Evolutionary conservation across 164 flowering plant genomes (phyloP).

Genomic region (Vitis rotundifolia): DNA sequence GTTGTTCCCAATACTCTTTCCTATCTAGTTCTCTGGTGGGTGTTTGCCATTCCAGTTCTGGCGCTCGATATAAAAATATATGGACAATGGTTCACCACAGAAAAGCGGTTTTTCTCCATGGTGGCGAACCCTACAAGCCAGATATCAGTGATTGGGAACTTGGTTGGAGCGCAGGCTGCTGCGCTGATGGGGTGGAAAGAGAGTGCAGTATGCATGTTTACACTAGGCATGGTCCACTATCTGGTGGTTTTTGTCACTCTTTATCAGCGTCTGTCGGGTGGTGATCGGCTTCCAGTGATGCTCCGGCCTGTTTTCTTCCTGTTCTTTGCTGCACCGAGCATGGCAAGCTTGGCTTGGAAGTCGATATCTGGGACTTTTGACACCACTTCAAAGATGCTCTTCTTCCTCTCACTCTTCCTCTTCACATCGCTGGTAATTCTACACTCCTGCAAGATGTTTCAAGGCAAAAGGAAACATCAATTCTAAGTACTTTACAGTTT

Average conservation of each 20-base stretch:
- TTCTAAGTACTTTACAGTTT: background rate
- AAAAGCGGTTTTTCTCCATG: slow-evolving; percentile 18
- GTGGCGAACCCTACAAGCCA: slow-evolving; percentile 30
- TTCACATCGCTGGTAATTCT: slow-evolving; percentile 26
- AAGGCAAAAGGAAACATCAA: too few species aligned
- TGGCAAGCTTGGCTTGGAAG: slow-evolving; percentile 33
- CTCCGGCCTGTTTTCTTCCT: slow-evolving; percentile 31
- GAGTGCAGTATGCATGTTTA: slow-evolving; percentile 29
- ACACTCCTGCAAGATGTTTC: background rate
- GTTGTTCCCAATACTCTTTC: background rate
- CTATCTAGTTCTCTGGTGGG: slow-evolving; percentile 18
- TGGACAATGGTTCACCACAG: slow-evolving; percentile 33
- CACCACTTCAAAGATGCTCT: slow-evolving; percentile 30
- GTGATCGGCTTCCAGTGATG: slow-evolving; percentile 15
- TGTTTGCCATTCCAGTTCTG: slow-evolving; percentile 17
- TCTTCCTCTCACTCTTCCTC: slow-evolving; percentile 36
- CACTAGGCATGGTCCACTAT: slow-evolving; percentile 30
- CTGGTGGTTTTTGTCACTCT: slow-evolving; percentile 28
- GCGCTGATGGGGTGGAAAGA: slow-evolving; percentile 29
- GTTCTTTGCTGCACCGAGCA: slow-evolving; percentile 36
- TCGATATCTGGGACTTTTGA: slow-evolving; percentile 35
- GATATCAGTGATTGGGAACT: slow-evolving; percentile 27
- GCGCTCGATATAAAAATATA: slow-evolving; percentile 28
- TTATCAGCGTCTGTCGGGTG: slow-evolving; percentile 21
- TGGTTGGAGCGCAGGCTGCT: slow-evolving; percentile 21